Evolutionary conservation across 1,139 yeast species (phyloP), one percentile per base, ranked within the genome.

Genomic region (Nakaseomyces delphensis): DNA sequence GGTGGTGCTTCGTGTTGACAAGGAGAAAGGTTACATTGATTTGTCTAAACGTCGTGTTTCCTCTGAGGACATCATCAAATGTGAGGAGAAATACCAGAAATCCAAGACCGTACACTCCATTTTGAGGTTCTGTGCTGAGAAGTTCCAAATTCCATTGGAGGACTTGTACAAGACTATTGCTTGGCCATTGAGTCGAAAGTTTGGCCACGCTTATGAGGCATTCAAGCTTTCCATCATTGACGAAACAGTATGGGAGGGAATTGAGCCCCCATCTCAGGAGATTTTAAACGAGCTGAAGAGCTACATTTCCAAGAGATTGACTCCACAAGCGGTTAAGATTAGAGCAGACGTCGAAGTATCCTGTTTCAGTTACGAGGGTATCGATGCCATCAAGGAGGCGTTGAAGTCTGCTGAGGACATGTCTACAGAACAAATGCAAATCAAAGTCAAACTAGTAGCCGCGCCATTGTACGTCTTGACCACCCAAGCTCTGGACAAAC

Each of bases 261-360:
- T 87, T 49, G 76, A 70, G 44, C 87, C 94, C 39, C 75, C 87
- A 27, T 60, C 65, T 29, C 59, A 63, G 40, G 93, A 79, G 32
- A 74, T 87, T 35, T 73, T 83, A 66, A 83, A 78, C 44, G 96
- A 89, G 65, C 74, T 89, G 58, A 80, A 83, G 63, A 69, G 76
- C 46, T 91, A 89, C 68, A 89, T 91, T 58, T 76, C 93, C 45
- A 81, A 95, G 66, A 83, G 96, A 67, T 77, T 91, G 64, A 91
- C 98, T 36, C 98, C 98, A 47, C 96, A 91, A 70, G 96, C 97
- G 33, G 87, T 87, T 57, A 93, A 91, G 70, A 83, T 93, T 61
- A 83, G 98, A 67, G 96, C 98, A 21, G 98, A 91, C 65, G 84
- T 91, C 44, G 97, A 91, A 66, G 97, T 91, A 33, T 87, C 96